phyloP scores from a whole-genome alignment of 257 asterid species.

The Solanum megistacrolobum region DNA sequence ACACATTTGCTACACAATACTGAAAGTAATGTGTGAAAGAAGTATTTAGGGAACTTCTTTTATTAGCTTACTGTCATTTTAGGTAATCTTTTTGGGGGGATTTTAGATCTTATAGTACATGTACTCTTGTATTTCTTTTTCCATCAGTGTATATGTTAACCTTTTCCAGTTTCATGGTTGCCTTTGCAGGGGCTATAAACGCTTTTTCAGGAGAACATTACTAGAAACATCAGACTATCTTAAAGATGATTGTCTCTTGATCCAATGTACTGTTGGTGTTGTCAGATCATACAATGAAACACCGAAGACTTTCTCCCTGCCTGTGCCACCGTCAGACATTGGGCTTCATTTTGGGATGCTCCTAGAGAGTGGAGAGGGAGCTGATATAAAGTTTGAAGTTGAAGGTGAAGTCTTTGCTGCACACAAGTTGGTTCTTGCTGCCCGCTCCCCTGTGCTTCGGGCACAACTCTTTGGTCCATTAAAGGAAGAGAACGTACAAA shows the following conservation, averaged over 20 bases:
- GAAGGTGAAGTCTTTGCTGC: constrained; percentile 11
- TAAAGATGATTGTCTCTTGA: constrained; percentile 11
- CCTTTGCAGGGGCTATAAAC: constrained; percentile 12
- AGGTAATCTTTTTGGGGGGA: not conserved
- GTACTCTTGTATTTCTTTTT: not conserved
- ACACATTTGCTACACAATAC: not conserved
- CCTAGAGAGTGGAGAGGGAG: constrained; percentile 11
- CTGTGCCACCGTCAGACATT: constrained; percentile 2
- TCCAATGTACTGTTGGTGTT: constrained; percentile 17
- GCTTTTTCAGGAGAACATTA: not conserved
- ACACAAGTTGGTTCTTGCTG: constrained; percentile 15
- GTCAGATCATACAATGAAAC: constrained; percentile 10
- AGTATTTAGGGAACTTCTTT: not conserved
- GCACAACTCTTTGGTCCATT: constrained; percentile 19
- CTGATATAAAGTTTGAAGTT: constrained; percentile 11
- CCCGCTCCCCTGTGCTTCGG: constrained; percentile 18
- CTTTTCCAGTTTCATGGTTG: not conserved
- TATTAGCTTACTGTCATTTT: not conserved
- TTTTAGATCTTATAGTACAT: not conserved
- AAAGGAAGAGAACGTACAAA: constrained; percentile 5
- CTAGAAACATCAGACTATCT: constrained; percentile 11
- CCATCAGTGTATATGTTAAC: not conserved
- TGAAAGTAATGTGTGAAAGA: not conserved
- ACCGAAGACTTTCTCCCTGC: constrained; percentile 4
- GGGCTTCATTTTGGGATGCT: constrained; percentile 12